Base-by-base conservation (phyloP, 768 basidiomycete genomes). In the Lentinula boryana region DNA sequence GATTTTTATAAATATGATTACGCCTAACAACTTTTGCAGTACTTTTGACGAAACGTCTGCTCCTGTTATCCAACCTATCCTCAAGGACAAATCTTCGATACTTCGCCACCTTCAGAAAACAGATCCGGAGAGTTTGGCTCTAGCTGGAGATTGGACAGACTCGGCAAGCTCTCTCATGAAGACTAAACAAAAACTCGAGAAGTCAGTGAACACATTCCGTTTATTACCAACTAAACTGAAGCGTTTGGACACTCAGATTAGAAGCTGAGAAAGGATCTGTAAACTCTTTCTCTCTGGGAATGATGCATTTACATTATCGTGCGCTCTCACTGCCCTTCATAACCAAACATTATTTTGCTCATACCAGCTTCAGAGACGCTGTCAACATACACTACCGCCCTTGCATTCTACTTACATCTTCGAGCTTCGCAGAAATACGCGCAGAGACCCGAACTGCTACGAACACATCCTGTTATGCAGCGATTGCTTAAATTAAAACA, bases 341-440 rank as follows among this genome's bases (percentile, higher is more conserved):
- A 31, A 16, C 32, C 58, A 33, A 5, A 33, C 32, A 46, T 49
- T 18, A 16, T 32, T n/a, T 12, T 36, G 36, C 16, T 49, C 5
- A 61, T 44, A 15, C 18, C 44, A 35, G 60, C n/a, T 53, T 43
- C 71, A 98, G 95, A 98, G 79, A 83, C 94, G 1, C 78, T 96
- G 2, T 76, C 97, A 40, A 93, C 95, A 8, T 98, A 98, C 69
- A 81, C 91, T 18, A 91, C 94, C 0, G 88, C 86, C 2, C 86
- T 98, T 49, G 91, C 95, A 1, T 98, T 95, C 75, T 98, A 96
- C 75, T 76, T 98, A 43, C 86, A 95, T 71, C 79, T 98, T n/a
- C 85, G 91, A 16, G 78, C 89, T 23, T 81, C 81, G 43, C 78
- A 83, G 62, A 83, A 88, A 72, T 85, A 86, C 69, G 77, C 82